phyloP scores from a whole-genome alignment of 768 basidiomycete genomes.

The Lactifluus echinatus region DNA sequence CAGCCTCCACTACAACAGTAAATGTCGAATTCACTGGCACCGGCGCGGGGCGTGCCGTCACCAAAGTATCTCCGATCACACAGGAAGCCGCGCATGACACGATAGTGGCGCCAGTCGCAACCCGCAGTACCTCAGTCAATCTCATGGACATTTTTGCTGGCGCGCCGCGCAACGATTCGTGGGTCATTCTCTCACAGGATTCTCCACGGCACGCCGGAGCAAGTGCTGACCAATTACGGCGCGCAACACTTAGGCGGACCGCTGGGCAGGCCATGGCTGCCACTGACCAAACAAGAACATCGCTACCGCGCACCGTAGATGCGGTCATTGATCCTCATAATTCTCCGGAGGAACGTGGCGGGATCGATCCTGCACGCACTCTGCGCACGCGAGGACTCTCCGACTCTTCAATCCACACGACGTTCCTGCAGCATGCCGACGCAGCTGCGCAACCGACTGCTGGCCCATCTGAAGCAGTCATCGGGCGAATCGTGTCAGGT shows the following conservation, averaged over 20 bases:
- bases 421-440: constrained; percentile 56
- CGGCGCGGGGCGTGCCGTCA: constrained; percentile 49
- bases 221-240: constrained; percentile 8
- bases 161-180: constrained; percentile 62
- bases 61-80: constrained; percentile 29
- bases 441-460: background rate
- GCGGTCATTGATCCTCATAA: constrained; percentile 23
- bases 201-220: constrained; percentile 3
- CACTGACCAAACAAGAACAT: background rate
- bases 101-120: constrained; percentile 27
- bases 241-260: constrained; percentile 12
- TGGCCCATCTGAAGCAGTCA: constrained; percentile 5
- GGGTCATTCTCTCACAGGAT: constrained; percentile 54
- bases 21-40: constrained; percentile 90
- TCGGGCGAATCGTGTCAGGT: constrained; percentile 27
- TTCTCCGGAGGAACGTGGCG: constrained; percentile 36
- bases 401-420: constrained; percentile 88
- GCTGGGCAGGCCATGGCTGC: background rate
- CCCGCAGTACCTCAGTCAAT: constrained; percentile 25
- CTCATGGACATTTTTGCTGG: constrained; percentile 93
- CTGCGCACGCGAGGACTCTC: constrained; percentile 75
- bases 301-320: constrained; percentile 16
- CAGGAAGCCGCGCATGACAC: constrained; percentile 15
- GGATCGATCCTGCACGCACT: constrained; percentile 42
- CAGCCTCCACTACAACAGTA: constrained; percentile 85